Evolutionary conservation across 2,329 filamentous ascomycete species (phyloP), one percentile per base, ranked within the genome.

Genomic region (Claviceps maximensis): DNA sequence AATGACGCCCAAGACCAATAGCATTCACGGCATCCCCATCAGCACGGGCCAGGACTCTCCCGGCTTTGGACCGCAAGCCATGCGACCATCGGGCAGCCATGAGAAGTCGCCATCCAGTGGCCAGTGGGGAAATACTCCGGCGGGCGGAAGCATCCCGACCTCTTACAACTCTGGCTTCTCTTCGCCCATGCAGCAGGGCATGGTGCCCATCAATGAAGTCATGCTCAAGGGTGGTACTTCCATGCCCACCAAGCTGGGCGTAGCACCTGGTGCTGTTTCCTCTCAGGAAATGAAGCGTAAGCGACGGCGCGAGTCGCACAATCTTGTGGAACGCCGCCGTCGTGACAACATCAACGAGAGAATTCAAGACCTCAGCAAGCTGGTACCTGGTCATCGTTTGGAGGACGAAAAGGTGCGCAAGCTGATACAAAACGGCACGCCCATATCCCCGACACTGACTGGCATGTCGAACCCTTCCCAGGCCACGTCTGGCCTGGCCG

Each of bases 321-420:
- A 98, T 65, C 77, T 95, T 41, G 93, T 98, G 12, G 93, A 98
- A 72, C 88, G 93, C 53, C 84, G 93, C 50, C 85, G 93, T 56
- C 83, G 93, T 57, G 93, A 97, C 72, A 97, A 97, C 66, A 98
- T 98, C 75, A 98, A 98, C 61, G 93, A 98, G 70, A 83, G 93
- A 45, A 98, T 98, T 57, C 91, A 97, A 64, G 93, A 98, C 64
- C 78, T 98, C 8, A 95, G 91, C 63, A 88, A 89, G 62, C 79
- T 98, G 19, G 91, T 98, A 2, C 93, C 93, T 25, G 78, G 84
- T 56, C 93, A 98, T 68, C 84, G 93, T 56, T 77, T 98, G 2
- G 93, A 98, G 63, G 93, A 97, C 64, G 93, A 98, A 70, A 96
- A 95, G 72, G 87, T 97, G 48, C 85, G 90, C 60, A 97, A 97